Evolutionary conservation across 768 basidiomycete species (phyloP), one percentile per base, ranked within the genome.

Genomic region (Paxillus rubicundulus): DNA sequence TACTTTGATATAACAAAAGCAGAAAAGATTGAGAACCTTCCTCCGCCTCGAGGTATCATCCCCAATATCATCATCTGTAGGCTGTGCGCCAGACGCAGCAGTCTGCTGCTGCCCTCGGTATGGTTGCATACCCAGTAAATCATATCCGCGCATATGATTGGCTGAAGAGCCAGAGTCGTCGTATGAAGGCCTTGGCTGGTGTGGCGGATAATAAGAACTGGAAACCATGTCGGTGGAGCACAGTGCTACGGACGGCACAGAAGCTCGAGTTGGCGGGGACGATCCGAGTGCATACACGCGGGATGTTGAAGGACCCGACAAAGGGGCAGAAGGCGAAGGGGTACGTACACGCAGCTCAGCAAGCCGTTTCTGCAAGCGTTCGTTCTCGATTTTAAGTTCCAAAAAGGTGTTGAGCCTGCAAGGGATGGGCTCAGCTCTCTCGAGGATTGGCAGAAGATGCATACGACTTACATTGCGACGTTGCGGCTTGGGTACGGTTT

Each of bases 321-420:
- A 47, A 36, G 54, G 47, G 42, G 50, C 37, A 39, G 62, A 48
- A n/a, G 61, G 52, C 0, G 61, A 61, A 21, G 65, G 45, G 2
- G 56, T 58, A 18, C 58, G 56, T 16, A 63, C 57, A n/a, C 73
- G 72, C 20, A 79, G 66, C 39, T 80, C 77, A 2, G 70, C 65
- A 32, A 87, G 68, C 24, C 84, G 82, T 53, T 81, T 80, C 58
- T 87, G 78, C 38, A 97, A 70, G 13, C 84, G 79, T 67, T 91
- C 87, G 67, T 97, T 93, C 71, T 95, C 92, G 50, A 86, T 74
- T 68, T 92, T 94, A 45, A 96, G 80, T 62, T 96, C 93, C 33
- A 97, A 61, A 58, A 85, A 82, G 1, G 84, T 82, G 56, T 86
- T 81, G 28, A 89, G 70, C 80, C 89, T 89, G 44, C 33, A 47